Base-by-base conservation (phyloP, 2,329 filamentous ascomycete species). In the Ophiocordyceps sinensis region DNA sequence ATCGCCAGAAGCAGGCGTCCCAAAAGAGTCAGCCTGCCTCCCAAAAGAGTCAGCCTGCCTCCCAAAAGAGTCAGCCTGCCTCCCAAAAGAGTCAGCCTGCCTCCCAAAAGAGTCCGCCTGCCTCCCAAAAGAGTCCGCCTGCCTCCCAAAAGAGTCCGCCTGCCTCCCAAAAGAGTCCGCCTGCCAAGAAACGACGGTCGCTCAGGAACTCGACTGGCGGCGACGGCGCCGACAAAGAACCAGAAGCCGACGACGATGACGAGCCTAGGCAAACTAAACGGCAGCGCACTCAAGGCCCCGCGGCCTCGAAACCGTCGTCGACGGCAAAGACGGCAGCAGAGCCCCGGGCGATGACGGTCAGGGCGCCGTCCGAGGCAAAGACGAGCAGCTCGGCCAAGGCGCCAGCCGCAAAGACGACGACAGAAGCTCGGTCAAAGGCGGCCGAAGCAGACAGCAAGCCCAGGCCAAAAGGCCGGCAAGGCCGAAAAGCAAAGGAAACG, bases 401-500 rank as follows among this genome's bases (percentile, higher is more conserved):
- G 40, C 26, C 45, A 26, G 41, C 28, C 41, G 55, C 43, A 42
- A 50, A 19, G 19, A 13, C 40, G 5, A 38, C 40, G 9, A 36
- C 39, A 13, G 26, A 28, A 12, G 36, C 12, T 30, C 44, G 44
- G n/a, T 28, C 39, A 6, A 46, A 48, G 6, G 38, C 30, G 28
- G 26, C n/a, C 38, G 41, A 44, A 42, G 42, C 31, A 21, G 39
- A 39, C 42, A 37, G 28, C 26, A 52, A 46, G 39, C 37, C 36
- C 43, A 41, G 43, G 38, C 39, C 28, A 49, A 56, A 47, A 45
- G 50, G 43, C 34, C 51, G 51, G 15, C 53, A 47, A 12, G 49
- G 49, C 7, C 48, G 50, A 32, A 55, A 54, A 63, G 61, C n/a
- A 57, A 58, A 13, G 57, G 63, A 4, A 63, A 59, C 1, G 56